Percentiles rank a stretch among this genome's conserved stretches.
Conservation (phyloP, 495 filamentous ascomycete species). For the Chlorociboria aeruginascens region DNA sequence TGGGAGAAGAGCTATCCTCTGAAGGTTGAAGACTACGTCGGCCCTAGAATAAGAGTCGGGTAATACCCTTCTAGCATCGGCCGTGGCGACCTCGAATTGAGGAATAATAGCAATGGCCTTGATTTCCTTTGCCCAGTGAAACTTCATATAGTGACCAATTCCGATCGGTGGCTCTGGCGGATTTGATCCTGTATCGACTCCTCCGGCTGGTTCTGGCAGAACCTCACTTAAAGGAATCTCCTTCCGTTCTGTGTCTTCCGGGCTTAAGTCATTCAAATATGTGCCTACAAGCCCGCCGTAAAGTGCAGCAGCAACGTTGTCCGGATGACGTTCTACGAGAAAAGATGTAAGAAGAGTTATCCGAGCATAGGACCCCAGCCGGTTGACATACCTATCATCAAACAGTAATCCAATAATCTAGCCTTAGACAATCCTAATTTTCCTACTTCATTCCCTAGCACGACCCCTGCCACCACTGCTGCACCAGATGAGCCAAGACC, state of each 20-base stretch:
- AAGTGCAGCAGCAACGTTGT: slow-evolving; percentile 90
- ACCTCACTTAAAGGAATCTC: slow-evolving; percentile 97
- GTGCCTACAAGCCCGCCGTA: slow-evolving; percentile 97
- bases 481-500: slow-evolving; percentile 89
- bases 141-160: slow-evolving; percentile 90
- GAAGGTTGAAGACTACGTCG: slow-evolving; percentile 88
- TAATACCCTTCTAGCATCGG: slow-evolving; percentile 72
- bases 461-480: slow-evolving; percentile 86
- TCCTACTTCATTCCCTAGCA: slow-evolving; percentile 82
- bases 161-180: slow-evolving; percentile 80
- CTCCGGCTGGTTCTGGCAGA: slow-evolving; percentile 73
- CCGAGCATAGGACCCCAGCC: neutral
- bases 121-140: slow-evolving; percentile 83
- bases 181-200: slow-evolving; percentile 68
- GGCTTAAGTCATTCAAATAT: slow-evolving; percentile 80
- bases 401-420: slow-evolving; percentile 81
- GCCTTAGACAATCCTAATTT: slow-evolving; percentile 66
- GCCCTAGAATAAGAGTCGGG: slow-evolving; percentile 61
- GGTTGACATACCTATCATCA: slow-evolving; percentile 64
- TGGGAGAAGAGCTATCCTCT: slow-evolving; percentile 79
- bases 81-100: slow-evolving; percentile 84
- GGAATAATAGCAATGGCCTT: slow-evolving; percentile 92
- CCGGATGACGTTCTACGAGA: slow-evolving; percentile 68
- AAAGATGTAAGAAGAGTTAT: neutral
- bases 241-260: slow-evolving; percentile 69